Percentiles rank a stretch among this genome's conserved stretches.
Conservation (phyloP, 208 protist species). For the Trypanosoma scelopori region DNA sequence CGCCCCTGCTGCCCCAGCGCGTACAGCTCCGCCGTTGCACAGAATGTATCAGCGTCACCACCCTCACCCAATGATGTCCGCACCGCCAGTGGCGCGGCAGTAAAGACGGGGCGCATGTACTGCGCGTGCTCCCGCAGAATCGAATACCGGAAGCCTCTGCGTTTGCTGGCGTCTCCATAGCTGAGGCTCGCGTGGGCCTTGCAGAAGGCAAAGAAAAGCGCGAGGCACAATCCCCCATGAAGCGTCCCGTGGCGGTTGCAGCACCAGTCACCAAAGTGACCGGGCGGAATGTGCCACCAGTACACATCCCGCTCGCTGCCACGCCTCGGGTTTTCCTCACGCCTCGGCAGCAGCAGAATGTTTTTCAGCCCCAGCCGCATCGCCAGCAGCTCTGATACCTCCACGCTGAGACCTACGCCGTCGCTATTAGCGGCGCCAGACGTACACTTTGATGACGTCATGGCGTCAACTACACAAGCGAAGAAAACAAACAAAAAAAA, state of each 20-base stretch:
- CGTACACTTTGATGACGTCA: neutral
- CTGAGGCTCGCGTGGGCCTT: constrained; percentile 13
- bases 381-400: neutral
- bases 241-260: constrained; percentile 30
- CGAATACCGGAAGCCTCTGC: neutral
- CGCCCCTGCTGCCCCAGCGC: neutral
- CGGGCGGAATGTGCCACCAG: constrained; percentile 16
- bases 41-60: neutral
- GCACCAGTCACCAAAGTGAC: constrained; percentile 18
- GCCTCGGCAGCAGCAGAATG: neutral
- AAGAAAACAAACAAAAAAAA: neutral
- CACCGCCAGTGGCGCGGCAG: neutral
- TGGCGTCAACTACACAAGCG: neutral
- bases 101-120: constrained; percentile 17
- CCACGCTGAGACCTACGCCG: neutral
- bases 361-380: neutral
- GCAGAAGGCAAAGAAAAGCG: constrained; percentile 23
- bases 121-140: neutral
- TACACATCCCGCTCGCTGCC: neutral
- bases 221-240: constrained; percentile 25
- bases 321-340: neutral
- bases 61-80: neutral
- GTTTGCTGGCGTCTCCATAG: neutral
- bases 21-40: constrained; percentile 7
- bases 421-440: neutral